These are phyloP conservation scores for Penicillium sp. DNA, from an alignment of 2,329 filamentous ascomycete genomes.

Conservation along the genomic window DNA sequence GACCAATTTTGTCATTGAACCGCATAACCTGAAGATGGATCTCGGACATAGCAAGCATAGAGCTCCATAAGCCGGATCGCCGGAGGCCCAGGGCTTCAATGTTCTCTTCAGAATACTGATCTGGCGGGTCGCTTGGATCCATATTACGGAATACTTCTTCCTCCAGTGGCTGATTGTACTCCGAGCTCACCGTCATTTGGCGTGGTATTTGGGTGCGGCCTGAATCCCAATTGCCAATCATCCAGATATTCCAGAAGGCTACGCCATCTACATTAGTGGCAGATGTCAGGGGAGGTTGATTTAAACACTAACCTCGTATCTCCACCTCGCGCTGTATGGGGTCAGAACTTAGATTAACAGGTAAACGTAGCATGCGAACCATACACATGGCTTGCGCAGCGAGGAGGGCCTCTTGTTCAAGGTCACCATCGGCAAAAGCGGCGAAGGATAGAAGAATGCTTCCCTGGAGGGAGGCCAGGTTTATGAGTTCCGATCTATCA, in stretches of 20 bases:
- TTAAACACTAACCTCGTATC: slow-evolving; percentile 4
- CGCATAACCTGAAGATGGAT: slow-evolving; percentile 15
- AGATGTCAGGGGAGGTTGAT: not conserved
- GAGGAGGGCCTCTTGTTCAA: slow-evolving; percentile 9
- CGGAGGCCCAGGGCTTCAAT: slow-evolving; percentile 7
- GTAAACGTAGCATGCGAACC: slow-evolving; percentile 10
- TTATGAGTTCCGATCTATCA: not conserved
- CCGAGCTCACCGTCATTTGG: not conserved
- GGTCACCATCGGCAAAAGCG: slow-evolving; percentile 6
- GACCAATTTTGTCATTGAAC: slow-evolving; percentile 8
- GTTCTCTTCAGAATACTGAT: not conserved
- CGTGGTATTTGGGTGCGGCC: slow-evolving; percentile 6
- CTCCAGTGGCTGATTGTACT: slow-evolving; percentile 6
- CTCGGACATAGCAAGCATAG: slow-evolving; percentile 9
- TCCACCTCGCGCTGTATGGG: slow-evolving; percentile 11
- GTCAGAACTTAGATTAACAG: slow-evolving; percentile 1
- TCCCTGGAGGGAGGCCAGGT: slow-evolving; percentile 6
- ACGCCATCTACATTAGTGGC: not conserved
- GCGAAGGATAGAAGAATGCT: slow-evolving; percentile 4
- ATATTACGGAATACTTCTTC: slow-evolving; percentile 7
- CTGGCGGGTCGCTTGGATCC: not conserved
- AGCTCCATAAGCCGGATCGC: slow-evolving; percentile 8
- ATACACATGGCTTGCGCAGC: slow-evolving; percentile 10
- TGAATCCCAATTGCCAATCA: slow-evolving; percentile 11
- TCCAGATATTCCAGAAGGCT: slow-evolving; percentile 14